Conservation (phyloP, 139 green algal genomes). For the Raphidocelis subcapitata region DNA sequence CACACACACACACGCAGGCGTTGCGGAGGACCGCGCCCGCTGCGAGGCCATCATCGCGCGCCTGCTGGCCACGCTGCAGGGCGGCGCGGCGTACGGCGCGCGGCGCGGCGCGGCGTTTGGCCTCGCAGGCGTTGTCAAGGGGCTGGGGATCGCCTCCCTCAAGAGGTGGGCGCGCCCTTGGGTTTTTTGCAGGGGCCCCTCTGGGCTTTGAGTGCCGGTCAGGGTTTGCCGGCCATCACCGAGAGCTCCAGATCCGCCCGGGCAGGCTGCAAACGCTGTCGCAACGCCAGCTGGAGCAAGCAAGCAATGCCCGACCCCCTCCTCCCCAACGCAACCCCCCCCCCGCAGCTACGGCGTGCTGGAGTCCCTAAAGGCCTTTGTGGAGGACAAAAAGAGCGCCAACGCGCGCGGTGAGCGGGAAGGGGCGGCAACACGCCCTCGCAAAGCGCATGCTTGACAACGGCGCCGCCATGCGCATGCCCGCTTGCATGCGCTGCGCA, state of each 20-base stretch:
- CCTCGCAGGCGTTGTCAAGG: conserved; percentile 90
- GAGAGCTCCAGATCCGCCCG: too few species aligned
- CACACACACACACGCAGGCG: background rate
- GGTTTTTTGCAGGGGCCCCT: too few species aligned
- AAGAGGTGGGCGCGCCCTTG: conserved; percentile 39
- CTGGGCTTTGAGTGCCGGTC: too few species aligned
- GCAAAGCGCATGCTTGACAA: too few species aligned
- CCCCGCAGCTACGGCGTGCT: conserved; percentile 74
- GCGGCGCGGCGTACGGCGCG: background rate
- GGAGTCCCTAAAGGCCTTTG: conserved; percentile 78
- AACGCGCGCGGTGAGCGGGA: conserved; percentile 13
- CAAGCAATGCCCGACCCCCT: too few species aligned
- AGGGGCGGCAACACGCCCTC: too few species aligned
- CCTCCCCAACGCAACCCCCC: too few species aligned
- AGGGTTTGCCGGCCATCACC: too few species aligned
- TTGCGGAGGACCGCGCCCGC: conserved; percentile 42
- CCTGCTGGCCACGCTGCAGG: conserved; percentile 13
- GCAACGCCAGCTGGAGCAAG: too few species aligned
- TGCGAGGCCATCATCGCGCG: conserved; percentile 41
- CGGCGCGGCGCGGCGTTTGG: conserved; percentile 88
- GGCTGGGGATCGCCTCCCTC: conserved; percentile 84
- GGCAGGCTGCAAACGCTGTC: too few species aligned
- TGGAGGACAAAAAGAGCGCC: conserved; percentile 70
- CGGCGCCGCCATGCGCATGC: too few species aligned
- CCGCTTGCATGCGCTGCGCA: too few species aligned